These are phyloP conservation scores for Meredithiella fracta DNA, from an alignment of 2,329 filamentous ascomycete genomes.

Conservation along the genomic window DNA sequence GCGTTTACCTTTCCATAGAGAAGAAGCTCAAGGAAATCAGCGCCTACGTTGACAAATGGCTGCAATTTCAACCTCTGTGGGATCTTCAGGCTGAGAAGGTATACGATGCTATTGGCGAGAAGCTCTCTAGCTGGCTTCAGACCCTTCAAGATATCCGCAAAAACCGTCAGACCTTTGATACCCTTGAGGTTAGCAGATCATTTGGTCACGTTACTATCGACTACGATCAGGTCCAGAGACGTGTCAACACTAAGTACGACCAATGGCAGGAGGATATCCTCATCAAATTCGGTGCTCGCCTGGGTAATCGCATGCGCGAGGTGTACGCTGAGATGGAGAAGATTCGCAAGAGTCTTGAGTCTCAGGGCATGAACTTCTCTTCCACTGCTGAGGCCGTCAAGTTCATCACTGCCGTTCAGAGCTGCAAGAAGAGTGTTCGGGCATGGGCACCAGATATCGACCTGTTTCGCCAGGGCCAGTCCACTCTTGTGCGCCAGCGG, in stretches of 20 bases:
- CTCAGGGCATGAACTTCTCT: constrained; percentile 79
- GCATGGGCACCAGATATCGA: constrained; percentile 92
- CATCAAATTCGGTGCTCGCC: constrained; percentile 75
- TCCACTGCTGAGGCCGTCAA: constrained; percentile 95
- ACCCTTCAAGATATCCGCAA: constrained; percentile 94
- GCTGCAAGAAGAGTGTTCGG: constrained; percentile 85
- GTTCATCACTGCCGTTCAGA: constrained; percentile 96
- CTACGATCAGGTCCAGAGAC: constrained; percentile 96
- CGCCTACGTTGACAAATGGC: constrained; percentile 88
- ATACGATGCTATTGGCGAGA: constrained; percentile 78
- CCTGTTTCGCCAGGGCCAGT: constrained; percentile 88
- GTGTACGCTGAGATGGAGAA: constrained; percentile 84
- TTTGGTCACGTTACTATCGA: constrained; percentile 94
- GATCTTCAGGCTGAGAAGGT: constrained; percentile 93
- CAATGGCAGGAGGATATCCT: constrained; percentile 98
- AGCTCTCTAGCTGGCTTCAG: constrained; percentile 84
- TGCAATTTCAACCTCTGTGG: constrained; percentile 97
- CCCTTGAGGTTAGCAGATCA: constrained; percentile 76
- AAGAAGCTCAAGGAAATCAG: constrained; percentile 65
- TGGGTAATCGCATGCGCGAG: constrained; percentile 81
- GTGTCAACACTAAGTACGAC: constrained; percentile 98
- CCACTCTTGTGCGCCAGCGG: constrained; percentile 74
- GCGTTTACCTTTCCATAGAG: constrained; percentile 72
- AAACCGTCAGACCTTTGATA: constrained; percentile 90
- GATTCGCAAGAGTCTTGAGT: constrained; percentile 76